Conservation (phyloP, 164 flowering plant species). For the Protea cynaroides region DNA sequence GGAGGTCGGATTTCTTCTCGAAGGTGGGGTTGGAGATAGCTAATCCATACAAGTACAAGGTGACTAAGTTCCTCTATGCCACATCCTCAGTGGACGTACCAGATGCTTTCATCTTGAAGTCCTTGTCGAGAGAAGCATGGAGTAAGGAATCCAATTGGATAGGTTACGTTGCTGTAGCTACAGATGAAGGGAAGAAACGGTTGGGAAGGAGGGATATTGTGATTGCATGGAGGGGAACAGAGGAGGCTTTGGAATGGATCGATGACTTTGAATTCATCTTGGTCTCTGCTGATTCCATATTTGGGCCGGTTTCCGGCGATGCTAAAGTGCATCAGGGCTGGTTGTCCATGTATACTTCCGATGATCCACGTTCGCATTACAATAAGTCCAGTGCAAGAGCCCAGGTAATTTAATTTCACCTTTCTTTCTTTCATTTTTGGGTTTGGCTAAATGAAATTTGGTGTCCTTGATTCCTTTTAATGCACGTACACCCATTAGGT, state of each 20-base stretch:
- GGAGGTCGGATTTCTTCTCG: conserved; percentile 18
- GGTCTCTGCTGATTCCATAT: conserved; percentile 25
- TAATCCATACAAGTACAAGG: conserved; percentile 20
- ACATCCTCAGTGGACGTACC: conserved; percentile 30
- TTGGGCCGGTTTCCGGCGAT: conserved; percentile 2
- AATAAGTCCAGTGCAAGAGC: conserved; percentile 39
- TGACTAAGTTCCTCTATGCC: conserved; percentile 41
- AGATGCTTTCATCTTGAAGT: conserved; percentile 29
- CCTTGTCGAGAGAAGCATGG: conserved; percentile 40
- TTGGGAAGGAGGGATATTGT: conserved; percentile 47
- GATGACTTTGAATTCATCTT: conserved; percentile 28
- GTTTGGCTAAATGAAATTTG: too few species aligned
- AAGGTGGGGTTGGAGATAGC: conserved; percentile 16
- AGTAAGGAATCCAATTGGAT: conserved; percentile 44
- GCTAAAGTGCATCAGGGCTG: conserved; percentile 35
- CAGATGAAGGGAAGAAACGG: conserved; percentile 36
- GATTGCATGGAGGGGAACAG: conserved; percentile 46
- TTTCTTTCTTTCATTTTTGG: too few species aligned
- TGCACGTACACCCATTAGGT: too few species aligned
- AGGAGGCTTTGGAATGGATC: conserved; percentile 31
- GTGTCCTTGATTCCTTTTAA: too few species aligned
- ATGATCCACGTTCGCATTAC: conserved; percentile 30
- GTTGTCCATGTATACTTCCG: conserved; percentile 36
- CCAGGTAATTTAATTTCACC: conserved; percentile 26
- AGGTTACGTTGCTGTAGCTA: conserved; percentile 56